Conservation (phyloP, 2,329 filamentous ascomycete genomes). For the Tolypocladium capitatum region DNA sequence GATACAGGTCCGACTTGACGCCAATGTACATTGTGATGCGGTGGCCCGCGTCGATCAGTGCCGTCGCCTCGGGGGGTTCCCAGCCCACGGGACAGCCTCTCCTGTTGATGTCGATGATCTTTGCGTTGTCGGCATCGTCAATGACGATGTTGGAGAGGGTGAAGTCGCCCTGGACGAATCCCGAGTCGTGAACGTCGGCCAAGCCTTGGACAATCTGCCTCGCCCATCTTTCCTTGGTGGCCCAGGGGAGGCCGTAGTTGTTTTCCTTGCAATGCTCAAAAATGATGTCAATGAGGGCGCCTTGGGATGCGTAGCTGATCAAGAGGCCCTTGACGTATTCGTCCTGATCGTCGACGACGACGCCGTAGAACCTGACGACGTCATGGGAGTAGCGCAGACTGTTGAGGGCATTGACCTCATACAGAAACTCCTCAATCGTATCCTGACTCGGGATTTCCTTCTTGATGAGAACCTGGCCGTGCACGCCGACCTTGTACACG, state of each 20-base stretch:
- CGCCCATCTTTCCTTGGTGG: constrained; percentile 72
- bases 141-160: constrained; percentile 96
- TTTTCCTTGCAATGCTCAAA: constrained; percentile 59
- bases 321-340: constrained; percentile 74
- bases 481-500: constrained; percentile 78
- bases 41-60: constrained; percentile 76
- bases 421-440: constrained; percentile 90
- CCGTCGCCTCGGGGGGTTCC: constrained; percentile 86
- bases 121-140: constrained; percentile 69
- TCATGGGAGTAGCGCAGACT: constrained; percentile 57
- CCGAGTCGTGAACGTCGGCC: constrained; percentile 85
- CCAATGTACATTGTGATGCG: constrained; percentile 95
- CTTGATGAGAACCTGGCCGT: constrained; percentile 66
- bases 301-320: constrained; percentile 75
- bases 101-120: constrained; percentile 97
- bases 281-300: constrained; percentile 79
- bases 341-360: constrained; percentile 82
- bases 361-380: constrained; percentile 76
- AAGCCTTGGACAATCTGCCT: constrained; percentile 81
- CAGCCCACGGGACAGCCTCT: constrained; percentile 94
- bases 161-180: constrained; percentile 95
- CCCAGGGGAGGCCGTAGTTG: constrained; percentile 48
- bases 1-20: constrained; percentile 91
- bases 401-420: constrained; percentile 92
- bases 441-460: constrained; percentile 97